phyloP scores from a whole-genome alignment of 2,329 filamentous ascomycete genomes.

The Pseudogymnoascus sp. region DNA sequence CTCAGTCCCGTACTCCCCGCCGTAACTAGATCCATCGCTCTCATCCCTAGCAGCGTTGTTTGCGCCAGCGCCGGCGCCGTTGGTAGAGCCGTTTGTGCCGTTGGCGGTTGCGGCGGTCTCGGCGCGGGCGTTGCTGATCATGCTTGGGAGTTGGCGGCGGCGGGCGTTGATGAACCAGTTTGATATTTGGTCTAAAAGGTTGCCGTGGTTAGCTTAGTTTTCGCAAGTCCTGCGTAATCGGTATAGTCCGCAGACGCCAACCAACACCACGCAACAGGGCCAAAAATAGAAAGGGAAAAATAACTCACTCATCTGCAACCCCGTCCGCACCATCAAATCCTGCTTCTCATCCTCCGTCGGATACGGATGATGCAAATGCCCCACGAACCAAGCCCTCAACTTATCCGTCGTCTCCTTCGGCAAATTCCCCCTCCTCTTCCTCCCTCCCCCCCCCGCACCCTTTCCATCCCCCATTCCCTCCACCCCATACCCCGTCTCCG shows the following conservation, averaged over 20 bases:
- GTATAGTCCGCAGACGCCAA: too few relatives aligned
- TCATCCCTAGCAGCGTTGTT: slow-evolving; percentile 18
- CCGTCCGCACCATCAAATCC: slow-evolving; percentile 66
- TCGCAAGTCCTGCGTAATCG: too few relatives aligned
- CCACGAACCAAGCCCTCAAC: slow-evolving; percentile 68
- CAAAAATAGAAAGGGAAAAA: too few relatives aligned
- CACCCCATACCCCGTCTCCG: neutral
- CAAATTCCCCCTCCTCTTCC: slow-evolving; percentile 70
- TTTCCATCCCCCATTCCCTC: slow-evolving; percentile 25
- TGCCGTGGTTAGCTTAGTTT: neutral
- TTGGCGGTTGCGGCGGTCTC: slow-evolving; percentile 37
- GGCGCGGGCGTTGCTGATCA: slow-evolving; percentile 48
- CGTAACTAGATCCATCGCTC: slow-evolving; percentile 16
- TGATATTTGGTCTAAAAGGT: slow-evolving; percentile 52
- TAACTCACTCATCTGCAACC: slow-evolving; percentile 66
- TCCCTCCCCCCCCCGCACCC: slow-evolving; percentile 25
- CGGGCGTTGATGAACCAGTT: slow-evolving; percentile 79
- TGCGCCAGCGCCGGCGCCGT: slow-evolving; percentile 17
- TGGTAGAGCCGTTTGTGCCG: slow-evolving; percentile 13
- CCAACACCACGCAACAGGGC: too few relatives aligned
- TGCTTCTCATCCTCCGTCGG: slow-evolving; percentile 84
- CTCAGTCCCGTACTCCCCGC: neutral
- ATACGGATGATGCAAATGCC: slow-evolving; percentile 73
- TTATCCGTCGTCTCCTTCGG: slow-evolving; percentile 85
- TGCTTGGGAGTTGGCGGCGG: slow-evolving; percentile 52